These are phyloP conservation scores for Syncephalastrum sp. DNA, from an alignment of 371 early-diverging fungal species.

Conservation along the genomic window DNA sequence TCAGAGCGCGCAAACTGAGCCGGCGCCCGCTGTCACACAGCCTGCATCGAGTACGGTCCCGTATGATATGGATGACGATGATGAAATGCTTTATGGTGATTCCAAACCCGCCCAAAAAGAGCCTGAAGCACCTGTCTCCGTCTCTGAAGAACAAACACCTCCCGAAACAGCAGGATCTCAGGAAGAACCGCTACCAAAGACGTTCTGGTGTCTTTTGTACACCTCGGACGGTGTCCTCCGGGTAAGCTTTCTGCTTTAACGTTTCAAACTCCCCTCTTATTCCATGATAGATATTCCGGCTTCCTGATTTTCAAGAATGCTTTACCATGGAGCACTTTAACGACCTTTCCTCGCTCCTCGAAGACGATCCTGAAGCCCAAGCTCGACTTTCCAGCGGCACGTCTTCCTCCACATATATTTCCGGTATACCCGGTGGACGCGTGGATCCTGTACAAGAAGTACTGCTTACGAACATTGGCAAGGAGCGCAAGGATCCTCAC, in stretches of 20 bases:
- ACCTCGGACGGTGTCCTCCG: slow-evolving; percentile 29
- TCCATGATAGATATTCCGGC: slow-evolving; percentile 54
- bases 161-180: not conserved
- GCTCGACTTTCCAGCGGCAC: too few relatives aligned
- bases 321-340: slow-evolving; percentile 70
- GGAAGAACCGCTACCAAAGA: slow-evolving; percentile 20
- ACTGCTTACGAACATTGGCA: slow-evolving; percentile 66
- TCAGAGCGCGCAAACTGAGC: slow-evolving; percentile 14
- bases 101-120: slow-evolving; percentile 4
- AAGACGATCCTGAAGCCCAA: slow-evolving; percentile 37
- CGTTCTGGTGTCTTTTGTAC: slow-evolving; percentile 42
- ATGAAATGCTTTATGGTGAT: slow-evolving; percentile 29
- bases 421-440: not conserved
- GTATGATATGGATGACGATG: slow-evolving; percentile 17
- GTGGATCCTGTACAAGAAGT: slow-evolving; percentile 66
- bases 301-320: slow-evolving; percentile 72
- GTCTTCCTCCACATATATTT: slow-evolving; percentile 7
- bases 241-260: slow-evolving; percentile 1
- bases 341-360: slow-evolving; percentile 56
- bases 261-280: not conserved
- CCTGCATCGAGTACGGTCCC: not conserved
- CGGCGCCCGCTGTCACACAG: not conserved
- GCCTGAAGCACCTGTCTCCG: not conserved
- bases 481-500: slow-evolving; percentile 59
- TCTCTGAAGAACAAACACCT: too few relatives aligned